Conservation (phyloP, 23 red algal genomes). For the Agarophyton chilense region DNA sequence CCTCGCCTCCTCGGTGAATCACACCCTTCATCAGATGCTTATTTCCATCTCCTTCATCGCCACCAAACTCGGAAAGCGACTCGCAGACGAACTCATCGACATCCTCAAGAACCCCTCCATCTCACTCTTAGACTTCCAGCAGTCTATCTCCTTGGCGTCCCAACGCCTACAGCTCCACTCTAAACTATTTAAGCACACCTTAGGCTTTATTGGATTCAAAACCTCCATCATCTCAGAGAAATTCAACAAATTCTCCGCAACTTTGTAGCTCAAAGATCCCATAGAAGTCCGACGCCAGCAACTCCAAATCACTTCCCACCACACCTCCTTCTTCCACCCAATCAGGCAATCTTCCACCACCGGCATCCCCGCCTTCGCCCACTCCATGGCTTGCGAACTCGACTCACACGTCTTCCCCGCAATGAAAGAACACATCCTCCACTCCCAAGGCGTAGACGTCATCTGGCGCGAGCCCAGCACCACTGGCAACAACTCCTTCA, state of each 20-base stretch:
- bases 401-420: not conserved
- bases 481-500: not conserved
- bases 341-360: not conserved
- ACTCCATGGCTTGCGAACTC: not conserved
- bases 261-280: no score
- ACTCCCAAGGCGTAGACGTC: not conserved
- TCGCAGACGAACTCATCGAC: not conserved
- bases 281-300: not conserved
- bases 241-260: no score
- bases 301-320: not conserved
- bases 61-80: not conserved
- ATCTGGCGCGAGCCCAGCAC: no score
- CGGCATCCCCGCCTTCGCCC: not conserved
- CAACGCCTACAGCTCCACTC: not conserved
- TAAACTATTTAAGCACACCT: no score
- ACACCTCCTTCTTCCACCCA: not conserved
- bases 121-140: not conserved
- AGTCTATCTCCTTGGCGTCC: not conserved
- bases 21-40: no score
- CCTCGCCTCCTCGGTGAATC: no score
- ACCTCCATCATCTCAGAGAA: no score
- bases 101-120: not conserved
- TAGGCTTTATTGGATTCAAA: no score
- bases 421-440: not conserved
- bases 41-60: not conserved